Base-by-base conservation (phyloP, 257 asterid species). In the Parsonsia alboflavescens region DNA sequence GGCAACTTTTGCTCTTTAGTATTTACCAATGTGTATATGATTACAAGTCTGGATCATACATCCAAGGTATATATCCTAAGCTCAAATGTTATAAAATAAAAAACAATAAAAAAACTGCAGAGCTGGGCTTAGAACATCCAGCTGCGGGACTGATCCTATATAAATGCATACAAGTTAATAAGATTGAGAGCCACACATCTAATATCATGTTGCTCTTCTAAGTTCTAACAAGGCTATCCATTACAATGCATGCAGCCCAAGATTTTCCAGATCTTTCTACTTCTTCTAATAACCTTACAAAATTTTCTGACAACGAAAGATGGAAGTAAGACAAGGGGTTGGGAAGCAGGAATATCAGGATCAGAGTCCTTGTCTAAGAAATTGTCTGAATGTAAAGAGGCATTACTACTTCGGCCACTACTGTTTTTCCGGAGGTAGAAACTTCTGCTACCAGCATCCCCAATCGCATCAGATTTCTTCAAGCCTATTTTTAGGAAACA, bases 401-500 rank as follows among this genome's bases (percentile, higher is more conserved):
- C 68, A 54, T 8, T 76, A 72, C 26, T 81, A 61, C 42, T 71
- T 26, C 17, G 79, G 65, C 46, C 33, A 44, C 68, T 75, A 68
- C 58, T 57, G 68, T 73, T 78, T 78, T 71, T 87, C 62, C 90
- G 83, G 39, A 92, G 97, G 74, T 87, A 88, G 78, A 90, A 90
- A 80, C 81, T 85, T 76, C 97, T 80, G 84, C 90, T 82, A 21
- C 95, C 93, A 50, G 79, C 78, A 54, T 88, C 89, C 26, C 91
- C 96, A n/a, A 92, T 90, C 64, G 83, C 68, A 52, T 86, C 93
- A 1, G 90, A 83, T 70, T 83, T 92, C 50, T 84, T 81, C 88
- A 90, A 80, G 76, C 97, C 97, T 92, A 61, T 30, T 41, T 52
- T 21, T 33, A 33, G n/a, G 46, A 42, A 26, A 65, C 66, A 19